These are phyloP conservation scores for Hymenoscyphus infarciens DNA, from an alignment of 2,329 filamentous ascomycete species.

Conservation along the genomic window DNA sequence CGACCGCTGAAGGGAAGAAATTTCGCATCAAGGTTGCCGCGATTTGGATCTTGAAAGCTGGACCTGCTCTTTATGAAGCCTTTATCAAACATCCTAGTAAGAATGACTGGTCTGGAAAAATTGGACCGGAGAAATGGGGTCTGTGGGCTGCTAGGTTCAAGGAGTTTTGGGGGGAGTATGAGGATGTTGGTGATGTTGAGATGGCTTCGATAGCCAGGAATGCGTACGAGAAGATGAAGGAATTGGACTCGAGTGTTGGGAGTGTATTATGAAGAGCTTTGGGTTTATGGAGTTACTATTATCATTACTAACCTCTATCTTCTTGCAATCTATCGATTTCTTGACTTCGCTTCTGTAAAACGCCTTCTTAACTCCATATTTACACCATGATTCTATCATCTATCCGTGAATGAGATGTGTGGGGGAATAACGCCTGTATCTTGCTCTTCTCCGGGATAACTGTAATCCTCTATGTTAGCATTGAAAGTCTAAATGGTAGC, in stretches of 20 bases:
- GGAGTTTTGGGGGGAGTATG: too few species aligned
- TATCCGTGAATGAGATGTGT: slow-evolving; percentile 21
- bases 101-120: too few species aligned
- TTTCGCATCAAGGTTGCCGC: too few species aligned
- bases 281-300: neutral
- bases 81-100: too few species aligned
- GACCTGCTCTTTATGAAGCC: too few species aligned
- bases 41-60: too few species aligned
- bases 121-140: too few species aligned
- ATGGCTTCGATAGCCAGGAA: neutral
- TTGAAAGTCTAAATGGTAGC: neutral
- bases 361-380: neutral
- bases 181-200: too few species aligned
- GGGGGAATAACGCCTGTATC: slow-evolving; percentile 24
- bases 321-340: neutral
- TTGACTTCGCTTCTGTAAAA: neutral
- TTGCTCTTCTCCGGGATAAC: slow-evolving; percentile 25
- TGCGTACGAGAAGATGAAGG: neutral
- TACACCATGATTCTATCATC: neutral
- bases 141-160: too few species aligned
- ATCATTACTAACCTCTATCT: neutral
- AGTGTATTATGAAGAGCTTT: neutral
- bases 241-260: neutral
- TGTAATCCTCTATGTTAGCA: slow-evolving; percentile 9
- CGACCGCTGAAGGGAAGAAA: too few species aligned